phyloP scores from a whole-genome alignment of 495 filamentous ascomycete species.

The Penicillium bovifimosum region DNA sequence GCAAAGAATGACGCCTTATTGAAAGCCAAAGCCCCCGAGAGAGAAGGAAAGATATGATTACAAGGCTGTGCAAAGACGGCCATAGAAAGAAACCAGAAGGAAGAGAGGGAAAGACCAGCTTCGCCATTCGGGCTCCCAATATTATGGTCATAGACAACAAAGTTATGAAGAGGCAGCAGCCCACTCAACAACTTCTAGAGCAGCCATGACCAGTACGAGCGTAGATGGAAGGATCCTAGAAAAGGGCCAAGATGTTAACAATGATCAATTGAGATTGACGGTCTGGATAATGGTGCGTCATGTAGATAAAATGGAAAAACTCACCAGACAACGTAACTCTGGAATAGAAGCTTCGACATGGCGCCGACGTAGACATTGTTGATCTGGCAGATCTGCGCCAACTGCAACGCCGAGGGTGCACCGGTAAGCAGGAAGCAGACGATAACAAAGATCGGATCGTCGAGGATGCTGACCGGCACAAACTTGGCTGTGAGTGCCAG shows the following conservation, averaged over 20 bases:
- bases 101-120: slow-evolving; percentile 6
- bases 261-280: neutral
- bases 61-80: neutral
- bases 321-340: slow-evolving; percentile 95
- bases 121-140: neutral
- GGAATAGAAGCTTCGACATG: slow-evolving; percentile 90
- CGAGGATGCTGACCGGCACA: slow-evolving; percentile 86
- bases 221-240: slow-evolving; percentile 89
- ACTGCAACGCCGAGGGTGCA: slow-evolving; percentile 87
- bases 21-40: slow-evolving; percentile 4
- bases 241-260: slow-evolving; percentile 21
- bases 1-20: neutral
- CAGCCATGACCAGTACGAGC: slow-evolving; percentile 81
- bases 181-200: slow-evolving; percentile 92
- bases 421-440: slow-evolving; percentile 95
- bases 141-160: neutral
- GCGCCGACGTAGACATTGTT: slow-evolving; percentile 91
- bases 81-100: neutral
- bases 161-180: slow-evolving; percentile 36
- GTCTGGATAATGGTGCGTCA: neutral
- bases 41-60: neutral
- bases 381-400: slow-evolving; percentile 98
- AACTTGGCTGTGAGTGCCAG: slow-evolving; percentile 88
- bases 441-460: slow-evolving; percentile 96
- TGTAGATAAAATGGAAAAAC: slow-evolving; percentile 9